Evolutionary conservation across 2,329 filamentous ascomycete genomes (phyloP).

Genomic region (Scytalidium sp.): DNA sequence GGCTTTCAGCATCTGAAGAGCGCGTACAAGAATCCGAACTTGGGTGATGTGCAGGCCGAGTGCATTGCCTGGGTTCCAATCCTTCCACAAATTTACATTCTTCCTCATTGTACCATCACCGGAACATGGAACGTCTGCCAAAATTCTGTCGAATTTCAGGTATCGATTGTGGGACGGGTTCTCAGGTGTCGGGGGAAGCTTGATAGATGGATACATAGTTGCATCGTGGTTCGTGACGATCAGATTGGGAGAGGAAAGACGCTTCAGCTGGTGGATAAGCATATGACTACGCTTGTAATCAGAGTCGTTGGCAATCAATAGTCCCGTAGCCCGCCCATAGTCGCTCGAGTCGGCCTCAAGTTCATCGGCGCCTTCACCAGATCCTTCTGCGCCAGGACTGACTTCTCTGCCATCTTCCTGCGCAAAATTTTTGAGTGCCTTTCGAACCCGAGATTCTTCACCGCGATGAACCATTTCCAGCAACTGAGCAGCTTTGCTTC

Average conservation of each 20-base stretch:
- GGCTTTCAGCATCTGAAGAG: constrained; percentile 93
- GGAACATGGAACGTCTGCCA: constrained; percentile 95
- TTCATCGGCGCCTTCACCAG: constrained; percentile 41
- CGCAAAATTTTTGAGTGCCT: constrained; percentile 63
- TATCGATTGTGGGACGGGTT: constrained; percentile 62
- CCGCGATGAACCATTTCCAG: constrained; percentile 92
- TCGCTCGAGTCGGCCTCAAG: constrained; percentile 63
- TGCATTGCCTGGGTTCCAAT: constrained; percentile 86
- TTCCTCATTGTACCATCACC: constrained; percentile 93
- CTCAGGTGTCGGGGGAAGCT: constrained; percentile 62
- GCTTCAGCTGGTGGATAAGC: constrained; percentile 96
- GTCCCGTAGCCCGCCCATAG: constrained; percentile 82
- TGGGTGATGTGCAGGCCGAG: constrained; percentile 86
- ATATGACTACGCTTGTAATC: constrained; percentile 97
- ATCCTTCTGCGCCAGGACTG: constrained; percentile 44
- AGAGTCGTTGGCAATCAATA: constrained; percentile 92
- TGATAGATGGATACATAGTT: constrained; percentile 90
- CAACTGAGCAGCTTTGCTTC: constrained; percentile 94
- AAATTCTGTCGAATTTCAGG: constrained; percentile 93
- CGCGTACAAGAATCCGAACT: constrained; percentile 83
- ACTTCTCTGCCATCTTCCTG: constrained; percentile 57
- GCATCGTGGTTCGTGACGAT: constrained; percentile 98
- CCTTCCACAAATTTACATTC: constrained; percentile 91
- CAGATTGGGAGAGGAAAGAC: constrained; percentile 91
- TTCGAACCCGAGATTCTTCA: constrained; percentile 81